A percentile compares a stretch with the other conserved stretches of the same genome.
Conservation (phyloP, 2,329 filamentous ascomycete genomes). For the Lachnellula subtilissima region DNA sequence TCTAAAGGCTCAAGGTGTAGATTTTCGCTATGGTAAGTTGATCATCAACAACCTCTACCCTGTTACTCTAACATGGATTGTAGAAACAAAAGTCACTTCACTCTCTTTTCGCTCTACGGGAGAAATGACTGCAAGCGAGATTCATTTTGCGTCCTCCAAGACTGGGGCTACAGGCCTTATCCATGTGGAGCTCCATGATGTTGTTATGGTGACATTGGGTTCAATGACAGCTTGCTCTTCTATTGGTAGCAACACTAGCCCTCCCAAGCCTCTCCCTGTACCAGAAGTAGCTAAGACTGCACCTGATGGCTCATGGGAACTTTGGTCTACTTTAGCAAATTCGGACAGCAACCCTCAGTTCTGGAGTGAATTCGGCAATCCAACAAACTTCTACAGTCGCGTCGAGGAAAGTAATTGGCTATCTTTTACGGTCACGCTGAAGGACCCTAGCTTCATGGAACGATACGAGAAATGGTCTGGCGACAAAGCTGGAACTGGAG, state of each 20-base stretch:
- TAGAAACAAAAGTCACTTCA: constrained; percentile 13
- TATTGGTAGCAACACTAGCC: constrained; percentile 32
- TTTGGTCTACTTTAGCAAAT: constrained; percentile 38
- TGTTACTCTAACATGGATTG: too few species aligned
- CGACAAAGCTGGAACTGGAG: constrained; percentile 32
- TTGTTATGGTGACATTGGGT: constrained; percentile 38
- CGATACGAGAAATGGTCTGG: constrained; percentile 28
- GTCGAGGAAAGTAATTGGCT: constrained; percentile 35
- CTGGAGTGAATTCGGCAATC: constrained; percentile 34
- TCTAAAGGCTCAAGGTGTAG: constrained; percentile 29
- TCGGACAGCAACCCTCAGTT: constrained; percentile 19
- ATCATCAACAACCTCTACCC: neutral
- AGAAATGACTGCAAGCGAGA: constrained; percentile 10
- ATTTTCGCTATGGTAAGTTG: constrained; percentile 28
- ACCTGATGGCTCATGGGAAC: constrained; percentile 37
- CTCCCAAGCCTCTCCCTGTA: constrained; percentile 23
- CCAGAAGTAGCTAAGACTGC: constrained; percentile 21
- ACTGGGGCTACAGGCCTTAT: constrained; percentile 8
- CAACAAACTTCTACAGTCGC: constrained; percentile 38
- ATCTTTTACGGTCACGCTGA: constrained; percentile 39
- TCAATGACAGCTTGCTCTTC: constrained; percentile 35
- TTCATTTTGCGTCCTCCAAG: constrained; percentile 9
- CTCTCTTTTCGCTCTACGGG: constrained; percentile 7
- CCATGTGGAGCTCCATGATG: constrained; percentile 29
- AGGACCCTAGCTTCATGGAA: constrained; percentile 30